A percentile compares a stretch with the other conserved stretches of the same genome.
phyloP scores from a whole-genome alignment of 148 eudicot genomes.

The Pharnaceum exiguum region DNA sequence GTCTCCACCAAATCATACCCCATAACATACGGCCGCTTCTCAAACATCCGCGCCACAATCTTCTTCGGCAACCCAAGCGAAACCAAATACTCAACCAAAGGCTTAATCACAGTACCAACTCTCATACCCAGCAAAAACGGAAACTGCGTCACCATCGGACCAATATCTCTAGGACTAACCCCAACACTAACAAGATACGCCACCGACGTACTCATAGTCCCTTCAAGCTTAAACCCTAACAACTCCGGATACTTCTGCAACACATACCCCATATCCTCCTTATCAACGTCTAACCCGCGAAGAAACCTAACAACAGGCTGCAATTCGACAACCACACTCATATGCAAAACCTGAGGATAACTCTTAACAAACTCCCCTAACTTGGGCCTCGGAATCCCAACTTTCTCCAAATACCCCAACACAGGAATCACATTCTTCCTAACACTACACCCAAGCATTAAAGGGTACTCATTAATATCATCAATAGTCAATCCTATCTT shows the following conservation, averaged over 20 bases:
- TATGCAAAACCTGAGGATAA: constrained; percentile 78
- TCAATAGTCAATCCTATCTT: constrained; percentile 79
- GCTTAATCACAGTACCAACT: constrained; percentile 95
- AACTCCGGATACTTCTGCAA: constrained; percentile 82
- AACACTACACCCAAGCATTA: constrained; percentile 89
- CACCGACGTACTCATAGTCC: constrained; percentile 93
- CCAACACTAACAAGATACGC: constrained; percentile 94
- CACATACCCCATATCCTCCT: constrained; percentile 81
- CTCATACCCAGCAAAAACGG: constrained; percentile 89
- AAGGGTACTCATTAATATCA: constrained; percentile 84
- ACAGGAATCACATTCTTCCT: constrained; percentile 87
- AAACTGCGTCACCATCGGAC: constrained; percentile 93
- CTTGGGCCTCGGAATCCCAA: constrained; percentile 68
- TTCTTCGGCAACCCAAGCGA: constrained; percentile 82
- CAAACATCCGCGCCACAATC: constrained; percentile 79
- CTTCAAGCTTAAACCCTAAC: constrained; percentile 91
- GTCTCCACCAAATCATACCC: constrained; percentile 81
- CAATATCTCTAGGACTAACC: constrained; percentile 83
- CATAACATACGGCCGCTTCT: constrained; percentile 76
- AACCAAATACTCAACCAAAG: constrained; percentile 74
- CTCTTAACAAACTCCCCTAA: constrained; percentile 84
- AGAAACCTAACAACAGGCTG: constrained; percentile 77
- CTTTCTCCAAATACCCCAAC: constrained; percentile 81
- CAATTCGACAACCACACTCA: constrained; percentile 93
- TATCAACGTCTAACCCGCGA: constrained; percentile 89